Evolutionary conservation across 2,329 filamentous ascomycete genomes (phyloP).

Genomic region (Verruconis gallopava): DNA sequence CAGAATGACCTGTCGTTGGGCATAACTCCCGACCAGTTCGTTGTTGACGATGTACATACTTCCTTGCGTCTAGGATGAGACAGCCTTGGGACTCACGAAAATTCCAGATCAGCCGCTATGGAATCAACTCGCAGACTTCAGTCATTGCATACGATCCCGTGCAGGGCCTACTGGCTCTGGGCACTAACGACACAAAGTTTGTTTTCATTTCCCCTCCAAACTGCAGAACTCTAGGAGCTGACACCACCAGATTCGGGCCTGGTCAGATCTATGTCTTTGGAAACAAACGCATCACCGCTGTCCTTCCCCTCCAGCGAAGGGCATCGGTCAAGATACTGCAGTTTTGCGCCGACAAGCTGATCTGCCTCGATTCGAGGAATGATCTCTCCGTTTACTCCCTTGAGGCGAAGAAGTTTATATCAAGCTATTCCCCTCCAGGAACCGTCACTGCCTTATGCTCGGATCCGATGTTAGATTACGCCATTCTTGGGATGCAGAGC

Average conservation of each 20-base stretch:
- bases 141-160: constrained; percentile 84
- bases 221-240: too few species aligned
- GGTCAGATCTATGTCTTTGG: constrained; percentile 87
- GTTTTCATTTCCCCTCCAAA: too few species aligned
- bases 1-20: constrained; percentile 80
- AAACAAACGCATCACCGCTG: constrained; percentile 63
- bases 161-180: constrained; percentile 84
- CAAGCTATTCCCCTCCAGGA: constrained; percentile 63
- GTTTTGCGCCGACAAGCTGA: constrained; percentile 74
- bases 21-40: constrained; percentile 64
- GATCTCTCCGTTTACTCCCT: constrained; percentile 78
- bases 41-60: constrained; percentile 58
- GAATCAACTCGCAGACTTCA: constrained; percentile 55
- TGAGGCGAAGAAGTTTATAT: constrained; percentile 51
- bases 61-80: constrained; percentile 16
- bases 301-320: constrained; percentile 55
- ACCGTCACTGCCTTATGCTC: constrained; percentile 61
- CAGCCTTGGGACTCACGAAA: background rate
- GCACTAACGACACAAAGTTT: constrained; percentile 68
- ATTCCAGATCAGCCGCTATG: constrained; percentile 53
- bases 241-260: constrained; percentile 46
- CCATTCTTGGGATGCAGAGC: constrained; percentile 67
- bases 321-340: constrained; percentile 66
- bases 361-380: constrained; percentile 75
- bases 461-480: constrained; percentile 89